Conservation (phyloP, 257 asterid species). For the Cruciata laevipes region DNA sequence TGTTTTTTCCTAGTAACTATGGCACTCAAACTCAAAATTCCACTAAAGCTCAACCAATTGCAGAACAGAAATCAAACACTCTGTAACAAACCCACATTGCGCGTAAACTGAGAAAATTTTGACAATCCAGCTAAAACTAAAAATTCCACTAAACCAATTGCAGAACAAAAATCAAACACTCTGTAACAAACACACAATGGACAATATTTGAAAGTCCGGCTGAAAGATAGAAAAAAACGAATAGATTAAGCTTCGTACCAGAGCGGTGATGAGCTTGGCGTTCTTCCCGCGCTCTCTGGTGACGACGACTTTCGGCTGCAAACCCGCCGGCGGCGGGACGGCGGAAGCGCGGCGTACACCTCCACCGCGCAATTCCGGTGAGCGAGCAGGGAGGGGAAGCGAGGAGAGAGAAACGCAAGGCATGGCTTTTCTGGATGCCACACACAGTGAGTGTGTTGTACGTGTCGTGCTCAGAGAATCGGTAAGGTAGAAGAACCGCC, state of each 20-base stretch:
- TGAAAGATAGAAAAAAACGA: not conserved
- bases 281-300: slow-evolving; percentile 85
- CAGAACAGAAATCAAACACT: not conserved
- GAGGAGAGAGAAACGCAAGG: slow-evolving; percentile 33
- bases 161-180: not conserved
- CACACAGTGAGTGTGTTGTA: slow-evolving; percentile 1
- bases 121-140: not conserved
- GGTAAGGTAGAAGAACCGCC: slow-evolving; percentile 8
- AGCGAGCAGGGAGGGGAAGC: slow-evolving; percentile 24
- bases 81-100: not conserved
- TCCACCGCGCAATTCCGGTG: slow-evolving; percentile 10
- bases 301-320: slow-evolving; percentile 55
- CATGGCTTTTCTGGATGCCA: slow-evolving; percentile 19
- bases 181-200: not conserved
- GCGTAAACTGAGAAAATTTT: not conserved
- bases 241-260: slow-evolving; percentile 30
- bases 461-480: slow-evolving; percentile 12
- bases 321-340: slow-evolving; percentile 23
- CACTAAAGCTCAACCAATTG: not conserved
- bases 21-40: not conserved
- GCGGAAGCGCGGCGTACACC: slow-evolving; percentile 12
- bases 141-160: not conserved
- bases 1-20: not conserved
- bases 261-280: slow-evolving; percentile 53
- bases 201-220: not conserved